Base-by-base conservation (phyloP, 2,329 filamentous ascomycete genomes). In the Fusarium caatingaense region DNA sequence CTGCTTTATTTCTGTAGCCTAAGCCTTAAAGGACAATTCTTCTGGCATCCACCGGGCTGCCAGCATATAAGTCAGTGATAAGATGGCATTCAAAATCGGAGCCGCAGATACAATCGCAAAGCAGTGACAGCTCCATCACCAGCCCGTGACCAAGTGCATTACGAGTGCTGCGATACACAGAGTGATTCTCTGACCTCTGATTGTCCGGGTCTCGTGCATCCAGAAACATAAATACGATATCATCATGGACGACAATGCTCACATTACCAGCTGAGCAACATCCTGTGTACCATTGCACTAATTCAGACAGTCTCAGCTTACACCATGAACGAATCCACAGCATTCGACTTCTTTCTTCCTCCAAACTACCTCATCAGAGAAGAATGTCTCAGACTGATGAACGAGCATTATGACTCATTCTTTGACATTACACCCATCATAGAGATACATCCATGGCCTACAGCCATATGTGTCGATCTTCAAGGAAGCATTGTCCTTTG, bases 211-310 rank as follows among this genome's bases (percentile, higher is more conserved):
- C 18, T 41, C 21, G 15, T 60, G 7, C 16, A 44, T 60, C 20
- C 25, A 16, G 16, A 20, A 21, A 40, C 58, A 45, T 60, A 66
- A 65, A 56, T 56, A 56, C 16, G 53, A 49, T 48, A 56, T 53
- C 41, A 18, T 21, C 23, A 42, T 13, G 49, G 28, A 49, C 47
- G 42, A 32, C 25, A 44, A 46, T 42, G 18, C 25, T 27, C 18
- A 21, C n/a, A 20, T 30, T 34, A 18, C 37, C 37, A 37, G 8
- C 27, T 40, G 23, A 53, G 16, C 27, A 46, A 37, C 21, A 34
- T 16, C 12, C 9, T 23, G 28, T 58, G 28, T 34, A 54, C 10
- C 37, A 20, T 16, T 30, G 13, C 28, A 51, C n/a, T 28, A 32
- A 48, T 42, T 47, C 34, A 54, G 44, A 50, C n/a, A 28, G 16